Base-by-base conservation (phyloP, 495 filamentous ascomycete genomes). In the Penicillium dipodomyicola region DNA sequence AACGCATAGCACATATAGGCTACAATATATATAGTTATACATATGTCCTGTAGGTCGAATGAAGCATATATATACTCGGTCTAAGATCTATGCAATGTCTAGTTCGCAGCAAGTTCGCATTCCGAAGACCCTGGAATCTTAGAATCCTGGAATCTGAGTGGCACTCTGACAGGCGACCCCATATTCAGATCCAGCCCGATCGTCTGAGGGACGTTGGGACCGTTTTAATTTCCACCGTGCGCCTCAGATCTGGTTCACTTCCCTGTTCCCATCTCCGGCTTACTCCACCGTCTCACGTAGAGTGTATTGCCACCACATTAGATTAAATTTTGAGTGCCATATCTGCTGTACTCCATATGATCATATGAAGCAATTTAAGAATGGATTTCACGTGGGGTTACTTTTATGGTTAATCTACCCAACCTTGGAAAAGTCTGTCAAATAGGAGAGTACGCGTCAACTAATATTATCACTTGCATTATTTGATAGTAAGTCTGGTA, bases 191-290 rank as follows among this genome's bases (percentile, higher is more conserved):
- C 48, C 23, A 44, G 49, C 9, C 54, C 22, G 52, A 54, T 54
- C 45, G 19, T 8, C 27, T 8, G 27, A 29, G 1, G 12, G 27
- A 32, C 48, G 57, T 58, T 63, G 60, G 25, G 37, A 47, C 61
- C 57, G 52, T 50, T 43, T 44, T 59, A 57, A 64, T 68, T 64
- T 66, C 63, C 65, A 63, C 58, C 33, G 59, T 56, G 47, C 53
- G 39, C 54, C 48, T 35, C 29, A 29, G 58, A 63, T 66, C 65
- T 62, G 65, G 65, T 66, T 68, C 56, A 29, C 58, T 44, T 43
- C 46, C 60, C 56, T 55, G 51, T 39, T 58, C 42, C 53, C 61
- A 63, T 58, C 60, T 56, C 54, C 37, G 14, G 41, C 37, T 30
- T 49, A 46, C 53, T 56, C 61, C 52, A 40, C 43, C 20, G 65